These are phyloP conservation scores for Yamadazyma sp. DNA, from an alignment of 805 yeast species.

Conservation along the genomic window DNA sequence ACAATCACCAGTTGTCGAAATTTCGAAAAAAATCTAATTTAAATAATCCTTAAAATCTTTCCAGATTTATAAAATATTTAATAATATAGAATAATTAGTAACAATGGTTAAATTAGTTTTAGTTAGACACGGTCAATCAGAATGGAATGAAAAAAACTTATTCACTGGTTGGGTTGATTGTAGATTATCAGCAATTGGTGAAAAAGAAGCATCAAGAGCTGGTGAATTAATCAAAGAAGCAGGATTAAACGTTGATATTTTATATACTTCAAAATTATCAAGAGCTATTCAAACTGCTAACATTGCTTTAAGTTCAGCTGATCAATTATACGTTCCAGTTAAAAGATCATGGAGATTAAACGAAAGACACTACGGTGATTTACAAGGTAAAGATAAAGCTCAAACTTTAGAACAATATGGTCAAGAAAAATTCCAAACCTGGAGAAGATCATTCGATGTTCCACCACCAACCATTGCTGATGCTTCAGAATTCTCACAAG, in stretches of 20 bases:
- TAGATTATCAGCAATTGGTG: constrained; percentile 76
- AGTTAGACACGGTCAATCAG: constrained; percentile 99
- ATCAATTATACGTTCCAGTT: constrained; percentile 86
- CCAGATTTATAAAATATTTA: too few species aligned
- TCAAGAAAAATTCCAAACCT: constrained; percentile 87
- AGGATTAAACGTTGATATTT: constrained; percentile 78
- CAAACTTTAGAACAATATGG: constrained; percentile 86
- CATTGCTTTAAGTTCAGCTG: constrained; percentile 86
- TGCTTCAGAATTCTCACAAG: constrained; percentile 78
- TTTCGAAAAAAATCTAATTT: constrained; percentile 1
- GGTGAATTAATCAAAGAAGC: constrained; percentile 86
- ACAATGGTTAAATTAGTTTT: constrained; percentile 68
- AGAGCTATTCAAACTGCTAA: constrained; percentile 98
- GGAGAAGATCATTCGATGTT: constrained; percentile 96
- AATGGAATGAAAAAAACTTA: constrained; percentile 96
- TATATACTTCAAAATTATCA: constrained; percentile 86
- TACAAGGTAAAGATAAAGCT: constrained; percentile 98
- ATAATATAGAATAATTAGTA: neutral
- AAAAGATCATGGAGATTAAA: constrained; percentile 96
- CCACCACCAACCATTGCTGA: constrained; percentile 90
- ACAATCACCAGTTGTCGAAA: constrained; percentile 16
- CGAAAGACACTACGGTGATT: constrained; percentile 99
- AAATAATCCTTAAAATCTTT: constrained; percentile 4
- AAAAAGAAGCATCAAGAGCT: constrained; percentile 87
- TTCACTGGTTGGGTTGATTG: constrained; percentile 99